phyloP scores from a whole-genome alignment of 805 yeast species.

The Candida ovalis region DNA sequence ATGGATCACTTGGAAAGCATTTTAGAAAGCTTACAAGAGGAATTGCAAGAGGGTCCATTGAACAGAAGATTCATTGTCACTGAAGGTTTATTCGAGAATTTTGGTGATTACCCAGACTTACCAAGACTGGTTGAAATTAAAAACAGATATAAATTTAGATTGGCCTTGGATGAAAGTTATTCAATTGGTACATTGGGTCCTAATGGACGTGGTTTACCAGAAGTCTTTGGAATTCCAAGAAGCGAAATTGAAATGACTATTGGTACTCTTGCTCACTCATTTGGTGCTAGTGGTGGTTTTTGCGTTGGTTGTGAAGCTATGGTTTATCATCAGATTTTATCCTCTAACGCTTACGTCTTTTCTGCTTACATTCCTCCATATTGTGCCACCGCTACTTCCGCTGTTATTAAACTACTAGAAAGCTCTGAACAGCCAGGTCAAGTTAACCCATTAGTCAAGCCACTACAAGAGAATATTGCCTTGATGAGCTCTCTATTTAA shows the following conservation, averaged over 20 bases:
- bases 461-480: constrained; percentile 40
- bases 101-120: constrained; percentile 77
- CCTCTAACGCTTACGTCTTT: constrained; percentile 85
- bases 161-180: constrained; percentile 82
- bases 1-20: constrained; percentile 74
- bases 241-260: constrained; percentile 77
- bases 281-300: constrained; percentile 90
- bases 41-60: constrained; percentile 66
- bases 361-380: constrained; percentile 95
- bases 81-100: constrained; percentile 80
- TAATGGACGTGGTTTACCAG: constrained; percentile 83
- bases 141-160: constrained; percentile 75
- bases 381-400: constrained; percentile 63
- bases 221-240: constrained; percentile 66
- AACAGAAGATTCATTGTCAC: constrained; percentile 88
- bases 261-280: constrained; percentile 78
- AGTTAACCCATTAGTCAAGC: constrained; percentile 30
- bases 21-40: constrained; percentile 56
- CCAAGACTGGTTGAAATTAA: constrained; percentile 68
- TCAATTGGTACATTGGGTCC: constrained; percentile 84
- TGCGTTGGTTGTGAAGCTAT: constrained; percentile 82
- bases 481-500: constrained; percentile 38
- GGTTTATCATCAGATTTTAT: constrained; percentile 89
- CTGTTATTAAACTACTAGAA: constrained; percentile 44
- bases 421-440: constrained; percentile 32